These are phyloP conservation scores for Dioszegia hungarica DNA, from an alignment of 768 basidiomycete species.

Conservation along the genomic window DNA sequence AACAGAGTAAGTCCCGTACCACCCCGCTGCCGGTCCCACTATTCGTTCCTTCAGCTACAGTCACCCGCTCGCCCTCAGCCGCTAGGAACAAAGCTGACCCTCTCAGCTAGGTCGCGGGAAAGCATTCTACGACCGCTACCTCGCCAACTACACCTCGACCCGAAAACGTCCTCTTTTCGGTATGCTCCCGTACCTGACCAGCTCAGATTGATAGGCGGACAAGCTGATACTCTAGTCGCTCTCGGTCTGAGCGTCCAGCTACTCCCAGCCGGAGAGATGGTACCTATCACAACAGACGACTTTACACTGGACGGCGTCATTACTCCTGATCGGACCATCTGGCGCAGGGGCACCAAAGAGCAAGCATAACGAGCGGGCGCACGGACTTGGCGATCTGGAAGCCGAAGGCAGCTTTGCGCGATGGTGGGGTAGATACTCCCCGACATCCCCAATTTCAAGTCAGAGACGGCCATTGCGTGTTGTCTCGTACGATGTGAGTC, in stretches of 20 bases:
- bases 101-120: conserved; percentile 39
- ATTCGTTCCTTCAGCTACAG: not conserved
- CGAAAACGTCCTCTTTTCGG: conserved; percentile 23
- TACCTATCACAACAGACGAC: conserved; percentile 35
- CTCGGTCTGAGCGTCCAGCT: conserved; percentile 33
- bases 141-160: conserved; percentile 17
- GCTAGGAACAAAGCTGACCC: not conserved
- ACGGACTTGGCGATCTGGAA: too few relatives aligned
- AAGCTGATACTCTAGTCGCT: conserved; percentile 22
- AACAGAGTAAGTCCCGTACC: conserved; percentile 32
- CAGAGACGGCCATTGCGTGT: too few relatives aligned
- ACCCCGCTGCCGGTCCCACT: not conserved
- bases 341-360: conserved; percentile 12
- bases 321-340: conserved; percentile 23
- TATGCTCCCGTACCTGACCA: conserved; percentile 7
- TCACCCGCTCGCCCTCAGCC: too few relatives aligned
- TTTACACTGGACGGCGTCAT: conserved; percentile 34
- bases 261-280: conserved; percentile 15
- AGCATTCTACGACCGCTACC: conserved; percentile 40
- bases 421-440: too few relatives aligned
- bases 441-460: too few relatives aligned
- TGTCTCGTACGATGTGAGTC: too few relatives aligned
- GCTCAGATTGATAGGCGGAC: not conserved
- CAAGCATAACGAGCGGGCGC: too few relatives aligned
- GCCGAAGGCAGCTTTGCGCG: too few relatives aligned